Percentiles rank a stretch among this genome's conserved stretches.
phyloP scores from a whole-genome alignment of 2,329 filamentous ascomycete genomes.

The Sphaerulina populicola region DNA sequence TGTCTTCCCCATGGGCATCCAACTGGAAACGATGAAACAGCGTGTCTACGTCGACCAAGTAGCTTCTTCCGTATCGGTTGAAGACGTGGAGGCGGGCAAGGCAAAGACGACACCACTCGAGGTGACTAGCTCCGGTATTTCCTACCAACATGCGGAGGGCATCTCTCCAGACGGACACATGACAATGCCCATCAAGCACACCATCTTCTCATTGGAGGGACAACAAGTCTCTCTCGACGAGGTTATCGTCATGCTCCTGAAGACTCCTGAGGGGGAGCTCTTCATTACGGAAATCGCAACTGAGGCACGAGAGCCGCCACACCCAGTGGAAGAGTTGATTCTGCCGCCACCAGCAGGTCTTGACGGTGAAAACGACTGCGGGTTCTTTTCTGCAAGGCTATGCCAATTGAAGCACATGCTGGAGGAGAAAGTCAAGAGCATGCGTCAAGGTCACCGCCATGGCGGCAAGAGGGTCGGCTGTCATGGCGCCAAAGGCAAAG shows the following conservation, averaged over 20 bases:
- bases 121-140: conserved; percentile 29
- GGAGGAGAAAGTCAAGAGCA: conserved; percentile 41
- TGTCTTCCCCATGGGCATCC: conserved; percentile 43
- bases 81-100: conserved; percentile 23
- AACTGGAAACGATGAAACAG: conserved; percentile 9
- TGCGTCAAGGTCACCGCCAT: conserved; percentile 24
- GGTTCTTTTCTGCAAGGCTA: conserved; percentile 37
- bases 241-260: conserved; percentile 55
- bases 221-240: conserved; percentile 44
- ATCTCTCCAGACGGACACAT: conserved; percentile 47
- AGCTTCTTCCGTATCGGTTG: conserved; percentile 18
- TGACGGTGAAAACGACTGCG: conserved; percentile 24
- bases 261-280: conserved; percentile 49
- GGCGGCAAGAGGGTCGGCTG: conserved; percentile 22
- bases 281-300: conserved; percentile 40
- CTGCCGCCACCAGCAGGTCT: conserved; percentile 3
- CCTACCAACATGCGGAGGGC: conserved; percentile 36
- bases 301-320: neutral
- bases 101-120: conserved; percentile 32
- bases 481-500: conserved; percentile 28
- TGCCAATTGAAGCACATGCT: conserved; percentile 51
- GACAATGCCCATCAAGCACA: conserved; percentile 48
- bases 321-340: conserved; percentile 11
- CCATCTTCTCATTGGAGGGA: conserved; percentile 53
- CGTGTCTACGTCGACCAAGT: conserved; percentile 25